phyloP scores from a whole-genome alignment of 73 alveolate species.

The Paramecium pentaurelia region DNA sequence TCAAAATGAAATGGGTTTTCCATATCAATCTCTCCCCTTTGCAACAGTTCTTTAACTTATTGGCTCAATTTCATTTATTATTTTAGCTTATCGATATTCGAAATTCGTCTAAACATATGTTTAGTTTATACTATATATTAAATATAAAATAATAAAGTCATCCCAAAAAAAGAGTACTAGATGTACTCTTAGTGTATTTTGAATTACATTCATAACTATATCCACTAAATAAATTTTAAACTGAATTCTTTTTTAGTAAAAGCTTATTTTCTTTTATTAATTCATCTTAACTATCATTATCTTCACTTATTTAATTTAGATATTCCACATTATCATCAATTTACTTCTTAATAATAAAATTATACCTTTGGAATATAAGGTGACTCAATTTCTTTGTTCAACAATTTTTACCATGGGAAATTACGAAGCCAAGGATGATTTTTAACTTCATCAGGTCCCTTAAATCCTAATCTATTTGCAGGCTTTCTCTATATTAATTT shows the following conservation, averaged over 20 bases:
- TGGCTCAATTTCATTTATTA: not conserved
- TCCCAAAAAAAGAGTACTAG: constrained; percentile 5
- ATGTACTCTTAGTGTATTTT: constrained; percentile 32
- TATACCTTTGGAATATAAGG: constrained; percentile 78
- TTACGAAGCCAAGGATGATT: constrained; percentile 86
- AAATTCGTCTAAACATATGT: not conserved
- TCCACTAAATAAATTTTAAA: constrained; percentile 44
- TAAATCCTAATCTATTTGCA: constrained; percentile 81
- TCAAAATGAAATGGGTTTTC: not conserved
- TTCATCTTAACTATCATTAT: constrained; percentile 55
- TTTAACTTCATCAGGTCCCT: constrained; percentile 85
- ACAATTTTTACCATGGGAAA: constrained; percentile 82
- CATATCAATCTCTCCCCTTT: not conserved
- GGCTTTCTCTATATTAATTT: constrained; percentile 82
- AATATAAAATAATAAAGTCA: not conserved
- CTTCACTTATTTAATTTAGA: constrained; percentile 30
- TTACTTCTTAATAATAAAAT: not conserved
- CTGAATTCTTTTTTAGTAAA: constrained; percentile 66
- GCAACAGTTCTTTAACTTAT: not conserved
- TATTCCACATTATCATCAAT: constrained; percentile 28
- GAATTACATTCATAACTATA: constrained; percentile 2
- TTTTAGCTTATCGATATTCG: not conserved
- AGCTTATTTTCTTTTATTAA: constrained; percentile 47
- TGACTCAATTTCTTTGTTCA: constrained; percentile 79
- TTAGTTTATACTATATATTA: not conserved